These are phyloP conservation scores for Barbarea vulgaris DNA, from an alignment of 345 rosid species.

Conservation along the genomic window DNA sequence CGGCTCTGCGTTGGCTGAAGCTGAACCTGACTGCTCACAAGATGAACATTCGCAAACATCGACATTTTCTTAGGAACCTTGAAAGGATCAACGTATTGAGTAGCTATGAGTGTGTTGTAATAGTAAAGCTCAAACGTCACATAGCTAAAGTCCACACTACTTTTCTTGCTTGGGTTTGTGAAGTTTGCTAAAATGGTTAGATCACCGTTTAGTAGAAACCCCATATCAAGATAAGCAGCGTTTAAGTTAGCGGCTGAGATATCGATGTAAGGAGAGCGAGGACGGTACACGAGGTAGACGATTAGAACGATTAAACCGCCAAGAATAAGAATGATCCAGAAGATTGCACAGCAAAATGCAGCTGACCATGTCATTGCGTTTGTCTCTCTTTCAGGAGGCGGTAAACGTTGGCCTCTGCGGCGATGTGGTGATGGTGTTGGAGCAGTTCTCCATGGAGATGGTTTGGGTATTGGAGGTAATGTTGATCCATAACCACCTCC, in stretches of 20 bases:
- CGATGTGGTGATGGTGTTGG: conserved; percentile 40
- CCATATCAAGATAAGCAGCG: conserved; percentile 87
- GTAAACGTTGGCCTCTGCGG: conserved; percentile 16
- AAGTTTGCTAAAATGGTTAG: conserved; percentile 71
- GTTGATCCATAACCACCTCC: conserved; percentile 32
- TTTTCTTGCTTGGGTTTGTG: conserved; percentile 82
- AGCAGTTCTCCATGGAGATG: conserved; percentile 36
- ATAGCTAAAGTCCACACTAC: conserved; percentile 60
- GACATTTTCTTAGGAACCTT: conserved; percentile 48
- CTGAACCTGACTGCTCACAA: conserved; percentile 80
- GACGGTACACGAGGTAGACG: conserved; percentile 81
- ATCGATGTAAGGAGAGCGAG: conserved; percentile 68
- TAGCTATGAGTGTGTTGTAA: conserved; percentile 62
- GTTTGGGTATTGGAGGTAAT: conserved; percentile 41
- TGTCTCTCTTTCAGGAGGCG: conserved; percentile 42
- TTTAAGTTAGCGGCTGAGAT: conserved; percentile 68
- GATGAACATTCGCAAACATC: conserved; percentile 48
- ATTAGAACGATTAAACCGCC: conserved; percentile 73
- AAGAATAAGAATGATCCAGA: conserved; percentile 62
- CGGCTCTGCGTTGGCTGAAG: conserved; percentile 51
- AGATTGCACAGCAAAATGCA: conserved; percentile 69
- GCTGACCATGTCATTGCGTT: conserved; percentile 56
- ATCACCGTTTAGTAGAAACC: conserved; percentile 69
- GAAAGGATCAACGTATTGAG: conserved; percentile 71
- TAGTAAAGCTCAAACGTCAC: conserved; percentile 61